A percentile compares a stretch with the other conserved stretches of the same genome.
Conservation (phyloP, 129 eudicot genomes). For the Logfia minima region DNA sequence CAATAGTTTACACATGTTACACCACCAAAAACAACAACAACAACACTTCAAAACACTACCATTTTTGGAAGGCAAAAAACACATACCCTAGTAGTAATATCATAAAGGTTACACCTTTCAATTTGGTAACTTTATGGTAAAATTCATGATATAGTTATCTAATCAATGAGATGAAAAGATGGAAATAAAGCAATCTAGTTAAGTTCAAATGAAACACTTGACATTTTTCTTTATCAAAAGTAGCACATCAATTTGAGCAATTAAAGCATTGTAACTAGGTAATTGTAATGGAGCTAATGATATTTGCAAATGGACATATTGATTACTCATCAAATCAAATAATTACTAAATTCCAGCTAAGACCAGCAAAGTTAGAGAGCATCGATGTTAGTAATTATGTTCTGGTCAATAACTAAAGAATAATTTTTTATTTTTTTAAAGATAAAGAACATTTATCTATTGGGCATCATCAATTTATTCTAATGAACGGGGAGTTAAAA, state of each 20-base stretch:
- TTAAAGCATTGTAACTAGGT: slow-evolving; percentile 25
- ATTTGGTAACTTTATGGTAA: slow-evolving; percentile 3
- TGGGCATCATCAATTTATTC: slow-evolving; percentile 23
- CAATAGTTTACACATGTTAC: neutral
- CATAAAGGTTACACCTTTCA: neutral
- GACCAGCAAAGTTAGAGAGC: slow-evolving; percentile 8
- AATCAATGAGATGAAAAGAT: neutral
- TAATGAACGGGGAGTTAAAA: neutral
- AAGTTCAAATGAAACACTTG: neutral
- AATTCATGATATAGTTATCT: neutral
- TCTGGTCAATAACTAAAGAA: slow-evolving; percentile 39
- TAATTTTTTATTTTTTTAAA: neutral
- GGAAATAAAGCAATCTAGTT: neutral
- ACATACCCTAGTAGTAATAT: neutral
- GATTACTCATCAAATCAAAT: slow-evolving; percentile 14
- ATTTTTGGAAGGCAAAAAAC: neutral
- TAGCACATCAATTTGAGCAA: slow-evolving; percentile 7
- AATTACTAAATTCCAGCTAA: slow-evolving; percentile 15
- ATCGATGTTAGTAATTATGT: slow-evolving; percentile 17
- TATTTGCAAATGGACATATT: slow-evolving; percentile 13
- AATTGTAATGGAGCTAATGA: slow-evolving; percentile 35
- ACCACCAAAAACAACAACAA: no score
- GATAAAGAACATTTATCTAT: neutral
- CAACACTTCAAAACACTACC: neutral
- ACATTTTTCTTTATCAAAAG: slow-evolving; percentile 12